These are phyloP conservation scores for Scheffersomyces lignicola DNA, from an alignment of 1,139 yeast genomes.

Conservation along the genomic window DNA sequence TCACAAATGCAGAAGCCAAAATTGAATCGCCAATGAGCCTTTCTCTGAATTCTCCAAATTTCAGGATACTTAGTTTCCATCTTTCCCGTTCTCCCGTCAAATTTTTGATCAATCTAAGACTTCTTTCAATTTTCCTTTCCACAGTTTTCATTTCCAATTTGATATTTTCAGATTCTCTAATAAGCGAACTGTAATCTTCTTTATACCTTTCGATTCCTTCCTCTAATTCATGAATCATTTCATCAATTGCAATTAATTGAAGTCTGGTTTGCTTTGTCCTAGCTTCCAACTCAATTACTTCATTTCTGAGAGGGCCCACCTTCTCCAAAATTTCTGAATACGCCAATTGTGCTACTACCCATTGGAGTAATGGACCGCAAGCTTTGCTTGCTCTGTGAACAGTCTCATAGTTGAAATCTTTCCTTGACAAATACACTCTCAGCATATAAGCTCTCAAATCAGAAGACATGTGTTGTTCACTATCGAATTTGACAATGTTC, in stretches of 20 bases:
- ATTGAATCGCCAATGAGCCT: slow-evolving; percentile 65
- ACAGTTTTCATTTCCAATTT: slow-evolving; percentile 70
- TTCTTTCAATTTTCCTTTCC: slow-evolving; percentile 60
- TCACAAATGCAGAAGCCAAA: slow-evolving; percentile 59
- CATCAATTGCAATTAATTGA: slow-evolving; percentile 71
- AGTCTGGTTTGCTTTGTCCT: slow-evolving; percentile 64
- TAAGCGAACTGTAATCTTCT: slow-evolving; percentile 64
- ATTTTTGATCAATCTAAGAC: slow-evolving; percentile 61
- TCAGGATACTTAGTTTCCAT: slow-evolving; percentile 63
- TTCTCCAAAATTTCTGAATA: slow-evolving; percentile 69
- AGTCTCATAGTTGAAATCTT: slow-evolving; percentile 67
- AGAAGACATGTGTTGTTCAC: slow-evolving; percentile 56
- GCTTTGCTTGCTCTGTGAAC: slow-evolving; percentile 93
- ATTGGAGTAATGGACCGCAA: slow-evolving; percentile 86
- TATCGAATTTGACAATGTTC: slow-evolving; percentile 73
- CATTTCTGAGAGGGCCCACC: slow-evolving; percentile 74
- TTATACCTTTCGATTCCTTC: slow-evolving; percentile 68
- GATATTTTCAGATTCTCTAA: slow-evolving; percentile 76
- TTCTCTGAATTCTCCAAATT: slow-evolving; percentile 48
- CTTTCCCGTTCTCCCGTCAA: slow-evolving; percentile 70
- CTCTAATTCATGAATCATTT: slow-evolving; percentile 78
- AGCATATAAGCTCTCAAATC: slow-evolving; percentile 60
- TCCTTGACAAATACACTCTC: slow-evolving; percentile 55
- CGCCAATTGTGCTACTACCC: slow-evolving; percentile 86
- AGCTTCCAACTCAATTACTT: slow-evolving; percentile 59